phyloP scores from a whole-genome alignment of 2,329 filamentous ascomycete species.

The Cyphellophora attinorum region DNA sequence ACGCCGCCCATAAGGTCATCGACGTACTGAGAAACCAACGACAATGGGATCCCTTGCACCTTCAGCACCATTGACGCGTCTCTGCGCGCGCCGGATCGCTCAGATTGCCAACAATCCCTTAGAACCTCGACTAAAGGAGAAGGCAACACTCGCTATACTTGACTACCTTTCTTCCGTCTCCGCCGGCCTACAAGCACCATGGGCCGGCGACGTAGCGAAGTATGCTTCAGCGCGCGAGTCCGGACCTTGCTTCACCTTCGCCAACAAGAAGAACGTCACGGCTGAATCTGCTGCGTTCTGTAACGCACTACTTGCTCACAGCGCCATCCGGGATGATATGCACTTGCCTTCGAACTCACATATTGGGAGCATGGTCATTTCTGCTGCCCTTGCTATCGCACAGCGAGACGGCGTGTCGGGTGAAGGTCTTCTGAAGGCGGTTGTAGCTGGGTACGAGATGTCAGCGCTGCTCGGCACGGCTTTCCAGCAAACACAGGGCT shows the following conservation, averaged over 20 bases:
- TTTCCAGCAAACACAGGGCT: slow-evolving; percentile 2
- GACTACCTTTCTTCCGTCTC: slow-evolving; percentile 5
- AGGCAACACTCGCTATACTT: slow-evolving; percentile 4
- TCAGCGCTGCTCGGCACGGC: slow-evolving; percentile 4
- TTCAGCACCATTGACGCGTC: slow-evolving; percentile 26
- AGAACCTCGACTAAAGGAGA: slow-evolving; percentile 2
- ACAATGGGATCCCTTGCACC: slow-evolving; percentile 32
- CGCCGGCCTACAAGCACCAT: slow-evolving; percentile 2
- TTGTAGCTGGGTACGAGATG: slow-evolving; percentile 9
- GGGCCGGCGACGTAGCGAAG: neutral
- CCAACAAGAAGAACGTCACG: slow-evolving; percentile 1
- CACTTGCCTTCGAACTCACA: slow-evolving; percentile 6
- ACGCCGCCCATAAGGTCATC: too few species aligned
- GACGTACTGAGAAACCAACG: too few species aligned
- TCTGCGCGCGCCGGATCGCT: slow-evolving; percentile 3
- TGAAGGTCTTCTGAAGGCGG: slow-evolving; percentile 2
- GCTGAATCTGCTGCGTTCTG: slow-evolving; percentile 8
- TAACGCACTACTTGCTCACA: slow-evolving; percentile 7
- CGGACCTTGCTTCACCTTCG: neutral
- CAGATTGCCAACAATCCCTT: slow-evolving; percentile 2
- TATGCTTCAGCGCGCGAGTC: slow-evolving; percentile 1
- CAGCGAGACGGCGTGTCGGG: slow-evolving; percentile 7
- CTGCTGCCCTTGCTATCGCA: slow-evolving; percentile 5
- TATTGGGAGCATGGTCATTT: slow-evolving; percentile 7
- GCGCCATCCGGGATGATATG: slow-evolving; percentile 9